These are phyloP conservation scores for Schizochytrium sp. DNA, from an alignment of 108 stramenopile species.

Conservation along the genomic window DNA sequence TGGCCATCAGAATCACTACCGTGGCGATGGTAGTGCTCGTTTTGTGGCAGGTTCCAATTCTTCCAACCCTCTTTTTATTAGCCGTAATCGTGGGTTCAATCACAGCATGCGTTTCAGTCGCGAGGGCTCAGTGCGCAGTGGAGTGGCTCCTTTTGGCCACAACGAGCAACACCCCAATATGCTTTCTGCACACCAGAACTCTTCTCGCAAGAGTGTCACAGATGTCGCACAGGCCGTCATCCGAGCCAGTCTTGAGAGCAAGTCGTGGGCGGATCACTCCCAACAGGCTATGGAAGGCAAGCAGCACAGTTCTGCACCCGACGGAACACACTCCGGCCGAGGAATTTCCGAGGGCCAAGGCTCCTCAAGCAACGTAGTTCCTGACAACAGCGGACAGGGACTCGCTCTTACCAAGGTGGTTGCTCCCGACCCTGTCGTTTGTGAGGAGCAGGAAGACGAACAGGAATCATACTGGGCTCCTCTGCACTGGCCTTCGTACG, in stretches of 20 bases:
- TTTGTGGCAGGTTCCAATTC: background rate
- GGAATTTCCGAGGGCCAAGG: background rate
- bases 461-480: constrained; percentile 54
- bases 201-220: constrained; percentile 42
- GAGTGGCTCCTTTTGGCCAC: background rate
- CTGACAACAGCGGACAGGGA: background rate
- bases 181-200: background rate
- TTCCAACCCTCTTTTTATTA: background rate
- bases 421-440: background rate
- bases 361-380: background rate
- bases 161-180: background rate
- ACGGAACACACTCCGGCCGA: no score
- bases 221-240: constrained; percentile 61
- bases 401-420: background rate
- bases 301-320: background rate
- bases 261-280: constrained; percentile 59
- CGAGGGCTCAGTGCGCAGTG: constrained; percentile 16
- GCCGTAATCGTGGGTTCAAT: constrained; percentile 6
- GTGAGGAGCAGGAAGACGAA: constrained; percentile 6
- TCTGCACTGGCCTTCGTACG: constrained; percentile 2
- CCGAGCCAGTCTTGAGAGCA: constrained; percentile 64
- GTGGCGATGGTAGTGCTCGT: background rate
- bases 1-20: background rate
- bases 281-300: constrained; percentile 60
- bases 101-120: constrained; percentile 25